phyloP scores from a whole-genome alignment of 352 stramenopile species.

The Phytophthora idaei region DNA sequence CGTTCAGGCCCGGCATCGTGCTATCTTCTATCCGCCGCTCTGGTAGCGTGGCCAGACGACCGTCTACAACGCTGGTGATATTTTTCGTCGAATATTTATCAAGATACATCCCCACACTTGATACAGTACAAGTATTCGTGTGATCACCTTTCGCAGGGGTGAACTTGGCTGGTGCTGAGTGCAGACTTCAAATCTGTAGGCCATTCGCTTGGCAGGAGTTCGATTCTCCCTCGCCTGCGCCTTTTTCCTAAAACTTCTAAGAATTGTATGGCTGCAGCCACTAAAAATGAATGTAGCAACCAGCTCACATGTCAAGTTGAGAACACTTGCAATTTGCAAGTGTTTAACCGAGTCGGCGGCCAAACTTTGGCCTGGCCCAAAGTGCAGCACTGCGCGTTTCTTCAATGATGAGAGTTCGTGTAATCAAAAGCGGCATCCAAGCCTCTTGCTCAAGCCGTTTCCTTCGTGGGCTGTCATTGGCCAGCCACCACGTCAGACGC shows the following conservation, averaged over 20 bases:
- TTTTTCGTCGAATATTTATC: too few relatives aligned
- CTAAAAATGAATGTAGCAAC: neutral
- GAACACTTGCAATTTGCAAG: too few relatives aligned
- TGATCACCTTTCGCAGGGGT: constrained; percentile 19
- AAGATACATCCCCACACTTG: too few relatives aligned
- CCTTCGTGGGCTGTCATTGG: constrained; percentile 32
- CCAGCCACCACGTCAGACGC: constrained; percentile 23
- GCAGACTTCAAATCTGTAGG: constrained; percentile 94
- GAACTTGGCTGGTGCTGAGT: constrained; percentile 91
- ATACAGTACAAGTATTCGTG: too few relatives aligned
- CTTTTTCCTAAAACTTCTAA: constrained; percentile 46
- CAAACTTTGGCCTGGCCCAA: too few relatives aligned
- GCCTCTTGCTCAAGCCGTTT: constrained; percentile 17
- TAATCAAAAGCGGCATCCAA: constrained; percentile 35
- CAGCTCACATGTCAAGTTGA: neutral
- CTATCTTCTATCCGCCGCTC: too few relatives aligned
- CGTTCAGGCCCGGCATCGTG: too few relatives aligned
- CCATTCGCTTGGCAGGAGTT: constrained; percentile 90
- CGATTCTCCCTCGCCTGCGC: constrained; percentile 91
- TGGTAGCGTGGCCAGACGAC: too few relatives aligned
- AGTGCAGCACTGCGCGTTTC: constrained; percentile 14
- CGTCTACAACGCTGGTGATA: too few relatives aligned
- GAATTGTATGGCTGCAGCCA: constrained; percentile 2
- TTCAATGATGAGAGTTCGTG: constrained; percentile 29
- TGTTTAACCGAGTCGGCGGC: too few relatives aligned